Evolutionary conservation across 805 yeast genomes (phyloP), one percentile per base, ranked within the genome.

Genomic region (Kodamaea sagamina): DNA sequence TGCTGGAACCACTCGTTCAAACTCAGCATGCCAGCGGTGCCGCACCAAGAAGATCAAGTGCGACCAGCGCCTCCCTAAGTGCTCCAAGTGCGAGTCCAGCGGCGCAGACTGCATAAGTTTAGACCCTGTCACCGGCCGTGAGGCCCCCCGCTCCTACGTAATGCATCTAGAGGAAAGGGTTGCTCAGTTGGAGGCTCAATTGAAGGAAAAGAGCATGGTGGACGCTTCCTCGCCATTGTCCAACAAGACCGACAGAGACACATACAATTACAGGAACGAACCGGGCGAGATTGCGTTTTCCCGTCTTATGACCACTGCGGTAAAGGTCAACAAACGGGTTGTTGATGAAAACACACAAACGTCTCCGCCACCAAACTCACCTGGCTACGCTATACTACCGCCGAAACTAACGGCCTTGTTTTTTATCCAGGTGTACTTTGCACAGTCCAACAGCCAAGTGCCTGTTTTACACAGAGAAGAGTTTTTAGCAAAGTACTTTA

Each of bases 61-160:
- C 60, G 86, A 84, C 48, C 84, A 79, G 44, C 75, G 74, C 47
- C 79, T 82, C 57, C 90, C 90, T 3, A 71, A 75, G 43, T 84
- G 90, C 55, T 59, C 75, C n/a, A 71, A 74, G 26, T 84, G 90
- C 58, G 68, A 61, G 32, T 78, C 79, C 54, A 84, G 86, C 8
- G 77, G 79, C 4, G 84, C 69, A 2, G 86, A 85, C 5, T 89
- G 97, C 63, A 81, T 88, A 3, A 88, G 95, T 0, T 62, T 86
- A 3, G 97, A 90, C 58, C 89, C 95, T 0, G 88, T 89, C 5
- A 87, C 96, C 0, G 95, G 96, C 0, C 70, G 95, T 42, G 89
- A 85, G 51, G 79, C 89, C 1, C 95, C 97, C 0, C 67, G 97
- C 28, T 84, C 89, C 2, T 85, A 86, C 55, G 78, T 88, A 3